Percentiles rank a stretch among this genome's conserved stretches.
These are phyloP conservation scores for Beauveria medogensis DNA, from an alignment of 2,329 filamentous ascomycete species.

Conservation along the genomic window DNA sequence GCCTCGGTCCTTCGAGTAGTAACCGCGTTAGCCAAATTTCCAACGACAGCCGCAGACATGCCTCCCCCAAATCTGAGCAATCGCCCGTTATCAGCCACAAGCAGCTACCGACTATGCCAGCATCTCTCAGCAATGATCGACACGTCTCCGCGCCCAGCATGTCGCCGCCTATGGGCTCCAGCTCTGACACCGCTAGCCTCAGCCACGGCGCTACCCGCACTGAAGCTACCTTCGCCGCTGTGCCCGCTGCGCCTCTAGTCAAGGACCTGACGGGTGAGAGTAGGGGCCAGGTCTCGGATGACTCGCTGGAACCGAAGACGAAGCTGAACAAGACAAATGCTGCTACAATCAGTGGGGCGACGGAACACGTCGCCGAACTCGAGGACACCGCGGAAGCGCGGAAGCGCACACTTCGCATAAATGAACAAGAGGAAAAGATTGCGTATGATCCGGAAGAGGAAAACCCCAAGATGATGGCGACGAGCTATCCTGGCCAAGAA, in stretches of 20 bases:
- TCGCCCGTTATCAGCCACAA: not conserved
- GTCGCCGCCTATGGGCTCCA: not conserved
- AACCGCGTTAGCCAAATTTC: conserved; percentile 7
- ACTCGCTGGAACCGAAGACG: conserved; percentile 13
- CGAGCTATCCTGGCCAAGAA: conserved; percentile 63
- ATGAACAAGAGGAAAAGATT: conserved; percentile 48
- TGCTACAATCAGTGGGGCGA: conserved; percentile 19
- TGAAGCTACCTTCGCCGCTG: not conserved
- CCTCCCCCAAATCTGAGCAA: not conserved
- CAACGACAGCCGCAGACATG: not conserved
- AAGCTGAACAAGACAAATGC: not conserved
- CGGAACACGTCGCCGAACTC: conserved; percentile 30
- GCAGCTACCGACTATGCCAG: not conserved
- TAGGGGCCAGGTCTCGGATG: conserved; percentile 5
- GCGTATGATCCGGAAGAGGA: conserved; percentile 30
- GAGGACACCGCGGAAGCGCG: conserved; percentile 36
- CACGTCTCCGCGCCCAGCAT: not conserved
- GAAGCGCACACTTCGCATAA: conserved; percentile 34
- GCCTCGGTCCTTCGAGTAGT: not conserved
- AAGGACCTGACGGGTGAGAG: conserved; percentile 4
- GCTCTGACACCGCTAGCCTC: not conserved
- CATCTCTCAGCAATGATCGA: not conserved
- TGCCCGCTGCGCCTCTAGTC: not conserved
- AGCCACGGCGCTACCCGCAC: not conserved
- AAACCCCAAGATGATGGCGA: conserved; percentile 53